Evolutionary conservation across 768 basidiomycete genomes (phyloP).

Genomic region (Pholiota conissans): DNA sequence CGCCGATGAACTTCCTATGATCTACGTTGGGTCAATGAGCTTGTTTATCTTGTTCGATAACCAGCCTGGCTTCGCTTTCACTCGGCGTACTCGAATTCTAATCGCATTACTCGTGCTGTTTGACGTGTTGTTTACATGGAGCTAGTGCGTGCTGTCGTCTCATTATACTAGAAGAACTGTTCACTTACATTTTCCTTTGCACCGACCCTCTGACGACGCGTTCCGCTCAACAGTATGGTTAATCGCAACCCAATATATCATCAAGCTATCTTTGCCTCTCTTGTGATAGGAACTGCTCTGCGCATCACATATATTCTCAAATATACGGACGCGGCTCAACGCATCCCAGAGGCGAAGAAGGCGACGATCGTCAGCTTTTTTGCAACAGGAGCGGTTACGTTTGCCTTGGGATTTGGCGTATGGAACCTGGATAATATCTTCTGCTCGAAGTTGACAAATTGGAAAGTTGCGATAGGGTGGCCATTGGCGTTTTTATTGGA

Average conservation of each 20-base stretch:
- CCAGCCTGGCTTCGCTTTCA: conserved; percentile 46
- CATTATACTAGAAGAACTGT: neutral
- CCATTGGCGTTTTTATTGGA: conserved; percentile 67
- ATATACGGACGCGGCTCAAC: conserved; percentile 35
- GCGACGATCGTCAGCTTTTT: conserved; percentile 44
- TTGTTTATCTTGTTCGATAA: conserved; percentile 63
- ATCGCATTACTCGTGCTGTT: conserved; percentile 43
- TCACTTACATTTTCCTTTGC: conserved; percentile 1
- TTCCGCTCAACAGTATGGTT: conserved; percentile 41
- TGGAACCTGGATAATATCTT: conserved; percentile 86
- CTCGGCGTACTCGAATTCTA: conserved; percentile 37
- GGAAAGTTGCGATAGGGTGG: conserved; percentile 62
- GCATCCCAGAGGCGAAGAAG: conserved; percentile 45
- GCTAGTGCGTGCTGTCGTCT: conserved; percentile 59
- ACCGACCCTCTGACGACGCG: neutral
- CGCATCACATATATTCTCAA: conserved; percentile 56
- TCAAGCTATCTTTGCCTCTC: conserved; percentile 66
- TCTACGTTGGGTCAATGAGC: conserved; percentile 65
- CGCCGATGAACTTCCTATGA: conserved; percentile 83
- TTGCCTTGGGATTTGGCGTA: conserved; percentile 64
- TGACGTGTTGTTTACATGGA: conserved; percentile 64
- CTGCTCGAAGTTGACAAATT: conserved; percentile 55
- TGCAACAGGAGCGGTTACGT: conserved; percentile 51
- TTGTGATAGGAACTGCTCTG: conserved; percentile 48
- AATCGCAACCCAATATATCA: conserved; percentile 81